These are phyloP conservation scores for Bremia lactucae DNA, from an alignment of 352 stramenopile genomes.

Conservation along the genomic window DNA sequence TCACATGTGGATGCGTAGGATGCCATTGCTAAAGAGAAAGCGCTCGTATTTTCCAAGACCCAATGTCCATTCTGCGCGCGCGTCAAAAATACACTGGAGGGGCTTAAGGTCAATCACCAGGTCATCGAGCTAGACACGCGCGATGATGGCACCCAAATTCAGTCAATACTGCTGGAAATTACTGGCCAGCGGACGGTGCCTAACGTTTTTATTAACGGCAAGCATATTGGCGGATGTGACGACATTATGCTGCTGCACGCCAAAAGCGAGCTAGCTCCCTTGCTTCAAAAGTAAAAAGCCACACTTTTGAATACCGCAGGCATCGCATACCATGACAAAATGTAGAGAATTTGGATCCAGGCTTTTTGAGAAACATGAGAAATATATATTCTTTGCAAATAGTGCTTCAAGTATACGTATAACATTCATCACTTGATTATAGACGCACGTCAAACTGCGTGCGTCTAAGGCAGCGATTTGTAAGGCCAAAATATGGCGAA, in stretches of 20 bases:
- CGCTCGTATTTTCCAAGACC: slow-evolving; percentile 93
- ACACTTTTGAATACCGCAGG: no score
- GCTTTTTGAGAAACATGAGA: no score
- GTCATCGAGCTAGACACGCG: slow-evolving; percentile 63
- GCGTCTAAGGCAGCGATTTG: no score
- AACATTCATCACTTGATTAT: no score
- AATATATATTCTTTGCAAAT: no score
- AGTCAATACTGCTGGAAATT: slow-evolving; percentile 82
- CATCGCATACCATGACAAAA: no score
- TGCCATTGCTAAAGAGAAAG: slow-evolving; percentile 50
- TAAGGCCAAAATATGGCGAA: no score
- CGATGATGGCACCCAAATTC: slow-evolving; percentile 85
- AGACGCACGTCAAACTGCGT: no score
- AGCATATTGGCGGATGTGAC: slow-evolving; percentile 94
- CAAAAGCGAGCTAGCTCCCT: slow-evolving; percentile 37
- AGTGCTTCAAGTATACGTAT: no score
- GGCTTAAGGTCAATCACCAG: slow-evolving; percentile 53
- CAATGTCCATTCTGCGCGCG: slow-evolving; percentile 88
- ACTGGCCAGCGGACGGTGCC: slow-evolving; percentile 94
- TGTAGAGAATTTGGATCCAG: no score
- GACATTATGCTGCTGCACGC: slow-evolving; percentile 41
- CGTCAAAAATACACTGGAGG: slow-evolving; percentile 84
- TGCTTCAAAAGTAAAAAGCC: slow-evolving; percentile 40
- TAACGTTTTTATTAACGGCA: slow-evolving; percentile 96
- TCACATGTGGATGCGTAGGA: slow-evolving; percentile 17